Evolutionary conservation across 1,139 yeast species (phyloP).

Genomic region (Yamadazyma conglobata): DNA sequence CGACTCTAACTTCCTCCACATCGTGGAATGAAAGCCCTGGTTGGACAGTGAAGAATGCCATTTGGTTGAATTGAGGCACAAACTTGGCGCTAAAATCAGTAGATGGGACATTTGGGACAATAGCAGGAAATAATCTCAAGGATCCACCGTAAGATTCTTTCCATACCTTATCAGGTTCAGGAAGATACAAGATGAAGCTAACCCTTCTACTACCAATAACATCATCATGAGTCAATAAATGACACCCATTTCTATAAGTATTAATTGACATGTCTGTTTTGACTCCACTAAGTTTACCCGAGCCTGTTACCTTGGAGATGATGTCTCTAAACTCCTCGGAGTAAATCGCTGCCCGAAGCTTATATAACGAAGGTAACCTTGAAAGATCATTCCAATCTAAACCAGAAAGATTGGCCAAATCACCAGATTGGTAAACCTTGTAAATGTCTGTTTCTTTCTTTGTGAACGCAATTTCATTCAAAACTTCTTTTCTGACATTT

Average conservation of each 20-base stretch:
- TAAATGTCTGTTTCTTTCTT: slow-evolving; percentile 96
- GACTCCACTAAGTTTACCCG: slow-evolving; percentile 84
- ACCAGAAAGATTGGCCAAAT: slow-evolving; percentile 88
- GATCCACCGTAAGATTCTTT: slow-evolving; percentile 90
- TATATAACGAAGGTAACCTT: slow-evolving; percentile 68
- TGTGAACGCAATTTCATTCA: slow-evolving; percentile 81
- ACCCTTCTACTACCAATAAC: slow-evolving; percentile 95
- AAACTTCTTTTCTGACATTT: slow-evolving; percentile 79
- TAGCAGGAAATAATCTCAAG: slow-evolving; percentile 77
- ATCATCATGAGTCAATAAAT: slow-evolving; percentile 91
- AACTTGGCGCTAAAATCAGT: slow-evolving; percentile 68
- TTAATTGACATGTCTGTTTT: slow-evolving; percentile 93
- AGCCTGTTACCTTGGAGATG: slow-evolving; percentile 77
- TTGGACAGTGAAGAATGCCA: slow-evolving; percentile 92
- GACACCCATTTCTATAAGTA: slow-evolving; percentile 90
- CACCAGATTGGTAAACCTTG: slow-evolving; percentile 93
- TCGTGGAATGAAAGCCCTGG: slow-evolving; percentile 97
- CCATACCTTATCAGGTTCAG: slow-evolving; percentile 90
- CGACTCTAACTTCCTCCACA: slow-evolving; percentile 93
- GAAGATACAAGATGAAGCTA: slow-evolving; percentile 86
- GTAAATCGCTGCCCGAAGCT: slow-evolving; percentile 81
- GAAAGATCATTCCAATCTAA: slow-evolving; percentile 72
- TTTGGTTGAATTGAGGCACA: slow-evolving; percentile 92
- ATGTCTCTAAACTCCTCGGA: slow-evolving; percentile 80
- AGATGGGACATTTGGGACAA: slow-evolving; percentile 85